These are phyloP conservation scores for Debaryomyces fabryi DNA, from an alignment of 1,139 yeast species.

Conservation along the genomic window DNA sequence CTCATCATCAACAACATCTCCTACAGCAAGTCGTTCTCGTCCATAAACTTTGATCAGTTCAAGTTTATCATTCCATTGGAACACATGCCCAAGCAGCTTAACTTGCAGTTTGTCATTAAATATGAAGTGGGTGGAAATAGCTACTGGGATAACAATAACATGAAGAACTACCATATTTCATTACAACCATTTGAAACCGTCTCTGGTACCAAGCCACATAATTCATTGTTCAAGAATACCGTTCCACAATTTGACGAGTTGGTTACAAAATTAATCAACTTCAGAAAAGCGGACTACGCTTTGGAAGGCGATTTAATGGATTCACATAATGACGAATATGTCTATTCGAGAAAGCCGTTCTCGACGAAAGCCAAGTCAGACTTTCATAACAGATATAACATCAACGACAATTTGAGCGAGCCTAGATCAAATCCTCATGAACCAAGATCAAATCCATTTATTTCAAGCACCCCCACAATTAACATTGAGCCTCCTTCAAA, in stretches of 20 bases:
- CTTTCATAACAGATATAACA: constrained; percentile 17
- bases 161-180: constrained; percentile 31
- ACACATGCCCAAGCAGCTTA: constrained; percentile 22
- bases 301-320: constrained; percentile 9
- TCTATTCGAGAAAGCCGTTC: constrained; percentile 3
- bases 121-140: constrained; percentile 26
- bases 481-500: constrained; percentile 1
- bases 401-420: constrained; percentile 14
- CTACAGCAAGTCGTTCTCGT: constrained; percentile 29
- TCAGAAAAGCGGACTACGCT: constrained; percentile 8
- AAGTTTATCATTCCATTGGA: constrained; percentile 37
- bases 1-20: constrained; percentile 31
- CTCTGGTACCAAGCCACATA: constrained; percentile 17
- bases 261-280: constrained; percentile 19
- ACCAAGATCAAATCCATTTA: constrained; percentile 13
- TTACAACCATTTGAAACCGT: constrained; percentile 19
- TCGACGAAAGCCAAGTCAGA: constrained; percentile 14
- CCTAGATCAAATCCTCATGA: constrained; percentile 13
- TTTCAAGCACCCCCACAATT: constrained; percentile 1
- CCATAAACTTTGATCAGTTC: constrained; percentile 40
- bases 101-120: constrained; percentile 29
- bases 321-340: background rate
- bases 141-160: constrained; percentile 41
- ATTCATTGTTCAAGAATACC: constrained; percentile 16
- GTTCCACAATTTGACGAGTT: constrained; percentile 31